A percentile compares a stretch with the other conserved stretches of the same genome.
Conservation (phyloP, 441 rosid genomes). For the Capsella rubella region DNA sequence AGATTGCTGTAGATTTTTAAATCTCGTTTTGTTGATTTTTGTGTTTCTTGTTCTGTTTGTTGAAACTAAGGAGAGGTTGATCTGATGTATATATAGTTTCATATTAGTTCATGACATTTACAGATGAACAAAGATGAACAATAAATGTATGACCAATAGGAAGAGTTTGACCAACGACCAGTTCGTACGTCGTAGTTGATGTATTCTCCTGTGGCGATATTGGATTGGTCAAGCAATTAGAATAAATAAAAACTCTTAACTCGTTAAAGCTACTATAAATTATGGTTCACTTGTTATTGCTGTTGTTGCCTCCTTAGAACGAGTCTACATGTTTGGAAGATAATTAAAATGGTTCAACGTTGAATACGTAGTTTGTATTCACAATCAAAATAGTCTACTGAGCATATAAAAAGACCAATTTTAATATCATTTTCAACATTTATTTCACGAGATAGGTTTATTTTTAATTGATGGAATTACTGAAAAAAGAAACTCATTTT, state of each 20-base stretch:
- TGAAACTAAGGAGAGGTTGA: background rate
- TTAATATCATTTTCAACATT: background rate
- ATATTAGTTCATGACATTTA: background rate
- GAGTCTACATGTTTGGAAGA: slow-evolving; percentile 5
- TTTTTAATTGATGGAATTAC: background rate
- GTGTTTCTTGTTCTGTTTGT: background rate
- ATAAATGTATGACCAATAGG: slow-evolving; percentile 20
- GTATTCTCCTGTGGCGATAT: slow-evolving; percentile 10
- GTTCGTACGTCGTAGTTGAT: background rate
- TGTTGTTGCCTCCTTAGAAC: slow-evolving; percentile 11
- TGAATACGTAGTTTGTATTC: background rate
- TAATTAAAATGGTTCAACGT: background rate
- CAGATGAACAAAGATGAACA: background rate
- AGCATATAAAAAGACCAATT: background rate
- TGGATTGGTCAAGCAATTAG: slow-evolving; percentile 2
- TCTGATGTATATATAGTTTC: slow-evolving; percentile 16
- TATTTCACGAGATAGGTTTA: background rate
- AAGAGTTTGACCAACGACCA: slow-evolving; percentile 25
- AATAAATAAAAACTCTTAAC: background rate
- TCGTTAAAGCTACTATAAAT: background rate
- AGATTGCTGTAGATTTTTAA: background rate
- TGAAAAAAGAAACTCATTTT: background rate
- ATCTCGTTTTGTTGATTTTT: background rate
- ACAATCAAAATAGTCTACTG: background rate
- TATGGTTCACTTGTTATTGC: background rate